phyloP scores from a whole-genome alignment of 2,329 filamentous ascomycete genomes.

The Onygenales sp. region DNA sequence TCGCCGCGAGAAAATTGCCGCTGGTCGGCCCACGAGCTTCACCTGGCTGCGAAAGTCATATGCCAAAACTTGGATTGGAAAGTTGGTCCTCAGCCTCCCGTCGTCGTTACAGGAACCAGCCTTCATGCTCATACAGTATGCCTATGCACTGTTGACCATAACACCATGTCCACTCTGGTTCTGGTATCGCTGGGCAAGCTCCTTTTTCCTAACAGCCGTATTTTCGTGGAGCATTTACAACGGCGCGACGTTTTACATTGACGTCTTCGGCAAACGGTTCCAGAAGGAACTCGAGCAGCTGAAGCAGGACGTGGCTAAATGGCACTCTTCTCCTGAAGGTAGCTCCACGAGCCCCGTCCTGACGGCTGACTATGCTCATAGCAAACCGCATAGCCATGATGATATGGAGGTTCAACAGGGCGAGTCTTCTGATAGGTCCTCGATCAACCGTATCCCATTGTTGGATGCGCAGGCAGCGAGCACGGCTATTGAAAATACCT shows the following conservation, averaged over 20 bases:
- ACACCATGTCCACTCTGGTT: slow-evolving; percentile 93
- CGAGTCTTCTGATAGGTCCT: slow-evolving; percentile 17
- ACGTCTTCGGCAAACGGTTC: slow-evolving; percentile 93
- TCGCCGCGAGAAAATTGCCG: slow-evolving; percentile 89
- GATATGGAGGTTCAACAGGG: slow-evolving; percentile 7
- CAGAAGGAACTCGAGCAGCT: slow-evolving; percentile 90
- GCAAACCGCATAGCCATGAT: slow-evolving; percentile 14
- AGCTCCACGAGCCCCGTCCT: slow-evolving; percentile 19
- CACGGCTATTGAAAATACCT: slow-evolving; percentile 16
- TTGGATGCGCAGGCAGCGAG: slow-evolving; percentile 22
- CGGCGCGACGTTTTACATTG: slow-evolving; percentile 94
- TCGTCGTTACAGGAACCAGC: slow-evolving; percentile 68
- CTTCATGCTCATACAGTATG: slow-evolving; percentile 95
- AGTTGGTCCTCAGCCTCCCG: slow-evolving; percentile 70
- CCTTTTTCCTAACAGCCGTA: slow-evolving; percentile 65
- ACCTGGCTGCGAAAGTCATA: slow-evolving; percentile 94
- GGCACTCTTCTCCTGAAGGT: slow-evolving; percentile 48
- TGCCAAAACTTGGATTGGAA: slow-evolving; percentile 79
- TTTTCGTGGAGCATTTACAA: slow-evolving; percentile 96
- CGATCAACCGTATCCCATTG: slow-evolving; percentile 27
- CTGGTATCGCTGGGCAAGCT: slow-evolving; percentile 71
- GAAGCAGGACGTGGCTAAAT: slow-evolving; percentile 79
- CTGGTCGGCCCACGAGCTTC: slow-evolving; percentile 89
- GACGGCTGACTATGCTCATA: slow-evolving; percentile 15
- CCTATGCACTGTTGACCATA: slow-evolving; percentile 86